Base-by-base conservation (phyloP, 2,329 filamentous ascomycete genomes). In the Alternaria consortialis region DNA sequence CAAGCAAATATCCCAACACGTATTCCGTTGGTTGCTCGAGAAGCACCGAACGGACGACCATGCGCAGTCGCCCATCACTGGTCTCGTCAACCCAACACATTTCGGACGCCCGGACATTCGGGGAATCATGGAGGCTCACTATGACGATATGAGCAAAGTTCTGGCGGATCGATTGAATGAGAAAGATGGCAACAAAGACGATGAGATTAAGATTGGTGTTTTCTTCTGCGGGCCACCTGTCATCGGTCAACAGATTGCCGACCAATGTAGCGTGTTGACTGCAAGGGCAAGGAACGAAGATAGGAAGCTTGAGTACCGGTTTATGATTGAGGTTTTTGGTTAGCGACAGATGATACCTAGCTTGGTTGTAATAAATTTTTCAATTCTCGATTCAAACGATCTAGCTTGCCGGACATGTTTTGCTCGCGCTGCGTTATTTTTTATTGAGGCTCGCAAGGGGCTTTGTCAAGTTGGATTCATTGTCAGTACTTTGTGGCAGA, bases 291-390 rank as follows among this genome's bases (percentile, higher is more conserved):
- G 84, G 31, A 75, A 81, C n/a, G 84, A 86, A 63, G 83, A 81
- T 15, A 82, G 80, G 50, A 83, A 81, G 67, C 79, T 88, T 32
- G 79, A 85, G 68, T 87, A 87, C 71, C 79, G 84, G 54, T 87
- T 87, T 54, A 84, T 86, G 80, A 85, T 85, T 56, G 85, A 87
- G 65, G 84, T 87, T 0, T 87, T 87, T 76, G 83, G 81, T 3
- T 84, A 62, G 46, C 3, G 31, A n/a, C 11, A 11, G 17, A 50
- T 4, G 13, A 50, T 36, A 25, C 20, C 32, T 36, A n/a, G 46
- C 3, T n/a, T 27, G 4, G 5, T 37, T 37, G 32, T 27, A 25
- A 50, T 50, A 17, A 12, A 50, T 8, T 11, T 0, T 4, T 27
- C 31, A 12, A n/a, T 27, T 50, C 3, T 9, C 8, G 2, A 50